Base-by-base conservation (phyloP, 164 flowering plant species). In the Stephania cephalantha region DNA sequence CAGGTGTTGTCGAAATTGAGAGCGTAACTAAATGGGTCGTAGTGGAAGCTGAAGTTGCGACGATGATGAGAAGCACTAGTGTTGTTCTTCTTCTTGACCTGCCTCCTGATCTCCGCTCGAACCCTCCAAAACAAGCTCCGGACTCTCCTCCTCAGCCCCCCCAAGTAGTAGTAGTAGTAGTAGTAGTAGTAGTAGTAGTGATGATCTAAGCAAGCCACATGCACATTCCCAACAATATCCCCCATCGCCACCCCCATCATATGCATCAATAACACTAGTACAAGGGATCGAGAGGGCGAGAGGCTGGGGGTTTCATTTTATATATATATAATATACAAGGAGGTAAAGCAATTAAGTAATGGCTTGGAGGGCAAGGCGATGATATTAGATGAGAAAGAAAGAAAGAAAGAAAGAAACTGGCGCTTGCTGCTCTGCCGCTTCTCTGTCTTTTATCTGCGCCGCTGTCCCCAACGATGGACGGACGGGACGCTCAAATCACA, bases 101-200 rank as follows among this genome's bases (percentile, higher is more conserved):
- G 82, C 42, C 84, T 80, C 73, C 71, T 69, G 5, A 82, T 70
- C 75, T 80, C 85, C 3, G 84, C 84, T 69, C 82, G 77, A 12
- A 85, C 77, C 77, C 79, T 77, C 85, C 86, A 83, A 35, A 82
- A 80, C 73, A 82, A 79, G 35, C 79, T 82, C 73, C 79, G 68
- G 10, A 83, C 52, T 70, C 77, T 78, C 78, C 76, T 85, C 78
- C 79, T 85, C 9, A 76, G 50, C 65, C 78, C 75, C 69, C 72
- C 7, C 25, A 30, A 25, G 0, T 25, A 25, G 25, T 25, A 25
- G 25, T 25, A 25, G 25, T 25, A 25, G 25, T 25, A 25, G 25
- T 25, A 25, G 0, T 25, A 25, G 0, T 25, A 25, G 25, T 25
- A 25, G 4, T 2, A 35, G 42, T 35, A 0, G 42, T 35, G 42